A percentile compares a stretch with the other conserved stretches of the same genome.
Conservation (phyloP, 441 rosid genomes). For the Aleurites moluccanus region DNA sequence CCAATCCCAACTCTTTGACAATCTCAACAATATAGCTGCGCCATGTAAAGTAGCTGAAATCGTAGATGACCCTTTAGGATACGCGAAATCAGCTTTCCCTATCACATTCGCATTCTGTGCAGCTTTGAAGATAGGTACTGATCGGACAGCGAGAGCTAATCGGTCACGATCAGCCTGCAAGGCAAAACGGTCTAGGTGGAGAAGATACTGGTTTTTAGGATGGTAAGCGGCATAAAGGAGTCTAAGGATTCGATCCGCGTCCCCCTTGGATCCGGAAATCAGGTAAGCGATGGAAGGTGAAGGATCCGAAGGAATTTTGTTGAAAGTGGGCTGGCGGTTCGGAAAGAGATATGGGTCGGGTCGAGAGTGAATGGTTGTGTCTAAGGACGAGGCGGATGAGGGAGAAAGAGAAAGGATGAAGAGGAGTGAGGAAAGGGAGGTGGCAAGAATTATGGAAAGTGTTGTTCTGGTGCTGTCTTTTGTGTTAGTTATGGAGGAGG, state of each 20-base stretch:
- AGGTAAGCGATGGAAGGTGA: conserved; percentile 68
- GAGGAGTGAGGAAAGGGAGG: conserved; percentile 59
- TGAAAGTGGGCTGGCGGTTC: conserved; percentile 36
- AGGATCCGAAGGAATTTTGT: conserved; percentile 42
- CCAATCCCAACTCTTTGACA: conserved; percentile 86
- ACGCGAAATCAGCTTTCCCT: conserved; percentile 82
- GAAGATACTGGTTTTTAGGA: conserved; percentile 71
- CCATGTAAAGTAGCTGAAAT: conserved; percentile 83
- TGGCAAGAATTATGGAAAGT: conserved; percentile 52
- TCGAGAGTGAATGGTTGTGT: conserved; percentile 29
- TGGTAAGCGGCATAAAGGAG: conserved; percentile 76
- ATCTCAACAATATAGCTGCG: conserved; percentile 73
- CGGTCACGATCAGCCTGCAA: conserved; percentile 61
- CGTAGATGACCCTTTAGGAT: conserved; percentile 67
- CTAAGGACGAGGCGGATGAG: conserved; percentile 29
- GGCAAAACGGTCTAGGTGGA: conserved; percentile 75
- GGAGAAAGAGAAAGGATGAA: conserved; percentile 57
- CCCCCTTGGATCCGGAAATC: conserved; percentile 73
- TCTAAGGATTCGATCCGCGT: conserved; percentile 65
- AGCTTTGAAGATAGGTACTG: conserved; percentile 61
- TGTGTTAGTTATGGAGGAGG: conserved; percentile 28
- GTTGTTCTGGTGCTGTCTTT: conserved; percentile 37
- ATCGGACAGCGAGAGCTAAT: conserved; percentile 53
- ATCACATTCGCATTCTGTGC: conserved; percentile 80
- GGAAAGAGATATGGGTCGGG: conserved; percentile 65